phyloP scores from a whole-genome alignment of 371 early-diverging fungal genomes.

The Mucor mucedo region DNA sequence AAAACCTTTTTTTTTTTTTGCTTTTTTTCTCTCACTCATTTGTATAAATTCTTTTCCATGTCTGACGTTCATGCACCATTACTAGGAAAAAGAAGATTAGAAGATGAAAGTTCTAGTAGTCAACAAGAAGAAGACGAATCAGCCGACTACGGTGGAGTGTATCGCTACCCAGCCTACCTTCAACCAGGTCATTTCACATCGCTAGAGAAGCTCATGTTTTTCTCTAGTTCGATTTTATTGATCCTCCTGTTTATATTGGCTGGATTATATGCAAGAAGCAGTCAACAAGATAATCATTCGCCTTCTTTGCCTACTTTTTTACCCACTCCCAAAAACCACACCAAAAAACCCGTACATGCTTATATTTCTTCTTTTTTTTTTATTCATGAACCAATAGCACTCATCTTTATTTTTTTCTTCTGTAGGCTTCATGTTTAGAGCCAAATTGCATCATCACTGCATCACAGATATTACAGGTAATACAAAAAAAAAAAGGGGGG shows the following conservation, averaged over 20 bases:
- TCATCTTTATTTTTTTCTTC: not conserved
- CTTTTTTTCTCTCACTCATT: not conserved
- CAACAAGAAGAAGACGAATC: slow-evolving; percentile 13
- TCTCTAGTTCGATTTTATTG: slow-evolving; percentile 42
- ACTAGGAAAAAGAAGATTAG: slow-evolving; percentile 3
- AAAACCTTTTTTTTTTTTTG: not conserved
- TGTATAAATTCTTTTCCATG: not conserved
- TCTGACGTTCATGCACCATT: slow-evolving; percentile 16
- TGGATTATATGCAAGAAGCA: slow-evolving; percentile 50
- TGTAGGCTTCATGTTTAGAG: slow-evolving; percentile 41
- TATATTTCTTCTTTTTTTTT: not conserved
- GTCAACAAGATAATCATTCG: slow-evolving; percentile 22
- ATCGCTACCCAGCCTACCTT: slow-evolving; percentile 45
- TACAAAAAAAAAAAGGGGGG: no score
- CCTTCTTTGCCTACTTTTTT: slow-evolving; percentile 20
- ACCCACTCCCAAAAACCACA: slow-evolving; percentile 28
- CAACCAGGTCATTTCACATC: slow-evolving; percentile 55
- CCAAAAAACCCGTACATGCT: slow-evolving; percentile 16
- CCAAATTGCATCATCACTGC: slow-evolving; percentile 58
- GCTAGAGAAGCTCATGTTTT: slow-evolving; percentile 54
- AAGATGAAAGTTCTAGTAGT: not conserved
- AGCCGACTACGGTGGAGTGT: slow-evolving; percentile 27
- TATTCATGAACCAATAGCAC: not conserved
- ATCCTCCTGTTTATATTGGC: slow-evolving; percentile 49
- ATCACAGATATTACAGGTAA: slow-evolving; percentile 46